Conservation (phyloP, 2,329 filamentous ascomycete genomes). For the Neophaeococcomyces aloes region DNA sequence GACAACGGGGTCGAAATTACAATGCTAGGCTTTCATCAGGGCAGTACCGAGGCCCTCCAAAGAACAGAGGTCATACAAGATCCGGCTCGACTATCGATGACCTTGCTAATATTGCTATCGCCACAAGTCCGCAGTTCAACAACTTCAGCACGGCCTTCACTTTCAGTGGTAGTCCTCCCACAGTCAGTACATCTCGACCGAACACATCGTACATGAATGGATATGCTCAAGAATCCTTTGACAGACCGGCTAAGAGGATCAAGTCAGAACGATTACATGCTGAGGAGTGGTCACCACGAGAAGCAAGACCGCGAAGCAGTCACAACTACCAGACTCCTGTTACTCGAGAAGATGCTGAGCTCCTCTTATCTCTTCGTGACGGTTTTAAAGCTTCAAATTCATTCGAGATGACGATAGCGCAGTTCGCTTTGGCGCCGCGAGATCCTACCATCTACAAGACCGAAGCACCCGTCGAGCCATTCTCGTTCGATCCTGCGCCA, state of each 20-base stretch:
- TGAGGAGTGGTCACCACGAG: conserved; percentile 25
- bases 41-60: conserved; percentile 5
- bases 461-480: no score
- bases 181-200: conserved; percentile 7
- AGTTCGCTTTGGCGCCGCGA: conserved; percentile 45
- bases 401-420: conserved; percentile 65
- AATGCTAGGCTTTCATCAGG: neutral
- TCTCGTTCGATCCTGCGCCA: no score
- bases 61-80: conserved; percentile 30
- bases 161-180: conserved; percentile 19
- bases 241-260: conserved; percentile 49
- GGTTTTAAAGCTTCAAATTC: conserved; percentile 29
- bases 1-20: neutral
- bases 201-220: conserved; percentile 26
- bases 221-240: conserved; percentile 24
- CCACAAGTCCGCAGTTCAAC: conserved; percentile 37
- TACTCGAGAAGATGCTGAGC: conserved; percentile 39
- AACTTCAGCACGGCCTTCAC: conserved; percentile 26
- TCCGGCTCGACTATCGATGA: conserved; percentile 39
- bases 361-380: conserved; percentile 33
- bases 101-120: conserved; percentile 41
- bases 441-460: no score
- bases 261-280: conserved; percentile 47
- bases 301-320: conserved; percentile 24
- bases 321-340: conserved; percentile 26